A percentile compares a stretch with the other conserved stretches of the same genome.
Evolutionary conservation across 108 stramenopile species (phyloP).

Genomic region (Nitzschia sp.): DNA sequence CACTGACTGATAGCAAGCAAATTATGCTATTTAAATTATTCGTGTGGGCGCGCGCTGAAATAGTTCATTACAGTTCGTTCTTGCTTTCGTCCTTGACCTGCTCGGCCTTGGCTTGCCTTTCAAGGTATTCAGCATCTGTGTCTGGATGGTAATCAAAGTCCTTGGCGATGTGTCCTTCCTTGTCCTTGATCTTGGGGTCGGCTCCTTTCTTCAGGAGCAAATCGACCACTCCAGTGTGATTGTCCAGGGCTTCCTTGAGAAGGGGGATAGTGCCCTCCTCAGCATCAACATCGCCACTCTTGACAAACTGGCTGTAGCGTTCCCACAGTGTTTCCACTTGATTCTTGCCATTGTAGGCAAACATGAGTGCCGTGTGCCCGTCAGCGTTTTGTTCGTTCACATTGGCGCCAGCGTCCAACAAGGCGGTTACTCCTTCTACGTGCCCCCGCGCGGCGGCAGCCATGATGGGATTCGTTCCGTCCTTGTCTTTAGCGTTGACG

Average conservation of each 20-base stretch:
- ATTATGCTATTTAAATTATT: background rate
- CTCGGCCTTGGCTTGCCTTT: slow-evolving; percentile 78
- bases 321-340: slow-evolving; percentile 98
- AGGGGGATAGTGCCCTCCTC: slow-evolving; percentile 87
- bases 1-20: background rate
- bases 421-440: slow-evolving; percentile 71
- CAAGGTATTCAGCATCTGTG: slow-evolving; percentile 79
- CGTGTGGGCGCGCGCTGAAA: no score
- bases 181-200: slow-evolving; percentile 87
- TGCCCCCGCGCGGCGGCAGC: slow-evolving; percentile 97
- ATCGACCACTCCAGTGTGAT: slow-evolving; percentile 82
- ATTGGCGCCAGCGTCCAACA: slow-evolving; percentile 78
- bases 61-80: slow-evolving; percentile 86
- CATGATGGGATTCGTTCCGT: slow-evolving; percentile 95
- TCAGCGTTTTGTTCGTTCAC: slow-evolving; percentile 94
- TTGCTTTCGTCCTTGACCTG: slow-evolving; percentile 79
- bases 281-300: slow-evolving; percentile 48
- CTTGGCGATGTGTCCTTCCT: slow-evolving; percentile 94
- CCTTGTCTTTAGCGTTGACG: slow-evolving; percentile 91
- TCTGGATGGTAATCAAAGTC: slow-evolving; percentile 96
- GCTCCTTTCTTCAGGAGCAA: slow-evolving; percentile 88
- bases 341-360: slow-evolving; percentile 98
- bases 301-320: slow-evolving; percentile 88
- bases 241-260: slow-evolving; percentile 90
- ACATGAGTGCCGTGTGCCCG: slow-evolving; percentile 99